Evolutionary conservation across 2,329 filamentous ascomycete genomes (phyloP).

Genomic region (Alternaria panax): DNA sequence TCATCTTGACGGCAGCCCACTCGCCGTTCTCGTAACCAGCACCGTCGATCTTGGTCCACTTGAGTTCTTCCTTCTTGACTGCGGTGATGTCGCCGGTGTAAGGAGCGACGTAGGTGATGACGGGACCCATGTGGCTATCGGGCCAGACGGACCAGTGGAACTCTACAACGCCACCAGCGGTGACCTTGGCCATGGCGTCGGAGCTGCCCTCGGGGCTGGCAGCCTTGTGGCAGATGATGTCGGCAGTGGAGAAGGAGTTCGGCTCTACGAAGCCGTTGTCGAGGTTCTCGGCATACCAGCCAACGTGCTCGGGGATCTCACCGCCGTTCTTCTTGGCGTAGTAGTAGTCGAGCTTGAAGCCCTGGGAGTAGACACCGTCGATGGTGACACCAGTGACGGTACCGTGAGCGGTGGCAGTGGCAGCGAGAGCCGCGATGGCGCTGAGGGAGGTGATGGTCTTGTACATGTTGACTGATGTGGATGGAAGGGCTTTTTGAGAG

Average conservation of each 20-base stretch:
- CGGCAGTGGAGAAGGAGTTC: slow-evolving; percentile 34
- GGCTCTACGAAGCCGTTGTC: slow-evolving; percentile 49
- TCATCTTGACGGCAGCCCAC: slow-evolving; percentile 50
- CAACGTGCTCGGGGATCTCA: slow-evolving; percentile 46
- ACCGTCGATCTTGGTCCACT: slow-evolving; percentile 51
- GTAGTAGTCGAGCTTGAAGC: slow-evolving; percentile 54
- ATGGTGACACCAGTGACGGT: slow-evolving; percentile 55
- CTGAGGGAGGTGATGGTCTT: slow-evolving; percentile 36
- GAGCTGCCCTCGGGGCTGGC: slow-evolving; percentile 54
- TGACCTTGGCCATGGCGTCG: slow-evolving; percentile 60
- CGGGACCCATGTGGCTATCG: slow-evolving; percentile 48
- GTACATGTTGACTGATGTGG: slow-evolving; percentile 34
- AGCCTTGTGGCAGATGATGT: slow-evolving; percentile 68
- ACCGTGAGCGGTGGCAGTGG: slow-evolving; percentile 57
- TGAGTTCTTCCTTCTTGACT: slow-evolving; percentile 45
- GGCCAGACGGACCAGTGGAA: slow-evolving; percentile 61
- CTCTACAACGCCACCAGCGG: slow-evolving; percentile 65
- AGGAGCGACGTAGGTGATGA: slow-evolving; percentile 50
- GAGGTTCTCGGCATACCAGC: slow-evolving; percentile 54
- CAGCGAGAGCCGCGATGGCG: slow-evolving; percentile 45
- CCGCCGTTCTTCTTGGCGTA: slow-evolving; percentile 42
- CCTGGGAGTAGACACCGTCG: slow-evolving; percentile 56
- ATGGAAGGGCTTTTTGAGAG: slow-evolving; percentile 14
- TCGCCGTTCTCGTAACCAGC: slow-evolving; percentile 40
- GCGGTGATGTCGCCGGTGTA: slow-evolving; percentile 43